phyloP scores from a whole-genome alignment of 768 basidiomycete genomes.

The Lactifluus hygrophoroides region DNA sequence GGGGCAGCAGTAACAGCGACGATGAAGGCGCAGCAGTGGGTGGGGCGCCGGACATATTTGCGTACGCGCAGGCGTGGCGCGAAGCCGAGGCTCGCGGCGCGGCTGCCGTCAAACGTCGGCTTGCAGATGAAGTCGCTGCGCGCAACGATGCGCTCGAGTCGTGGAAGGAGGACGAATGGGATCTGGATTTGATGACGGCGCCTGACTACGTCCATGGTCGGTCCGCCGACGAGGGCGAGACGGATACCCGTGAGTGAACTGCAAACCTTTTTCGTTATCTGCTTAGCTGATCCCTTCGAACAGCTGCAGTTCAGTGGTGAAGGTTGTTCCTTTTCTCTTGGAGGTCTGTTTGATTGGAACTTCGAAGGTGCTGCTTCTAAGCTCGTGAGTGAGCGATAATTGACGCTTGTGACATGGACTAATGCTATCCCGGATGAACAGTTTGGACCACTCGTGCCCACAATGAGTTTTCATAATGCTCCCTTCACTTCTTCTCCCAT shows the following conservation, averaged over 20 bases:
- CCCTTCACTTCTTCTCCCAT: neutral
- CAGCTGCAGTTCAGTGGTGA: slow-evolving; percentile 10
- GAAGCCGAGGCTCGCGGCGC: slow-evolving; percentile 5
- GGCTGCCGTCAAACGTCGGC: neutral
- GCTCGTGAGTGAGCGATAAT: neutral
- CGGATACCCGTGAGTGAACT: slow-evolving; percentile 15
- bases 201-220: slow-evolving; percentile 20
- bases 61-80: slow-evolving; percentile 13
- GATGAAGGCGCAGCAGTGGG: neutral
- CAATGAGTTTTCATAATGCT: neutral
- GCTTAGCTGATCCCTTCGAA: neutral
- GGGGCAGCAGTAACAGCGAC: neutral
- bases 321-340: neutral
- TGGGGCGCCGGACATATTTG: slow-evolving; percentile 12
- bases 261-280: neutral
- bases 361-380: neutral
- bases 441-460: neutral
- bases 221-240: slow-evolving; percentile 9
- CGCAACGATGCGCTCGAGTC: slow-evolving; percentile 11
- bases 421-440: neutral
- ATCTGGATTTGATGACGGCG: slow-evolving; percentile 16
- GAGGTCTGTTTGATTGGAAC: neutral
- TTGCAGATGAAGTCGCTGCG: neutral
- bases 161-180: slow-evolving; percentile 21
- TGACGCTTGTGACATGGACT: neutral